phyloP scores from a whole-genome alignment of 2,329 filamentous ascomycete species.

The Huntiella bhutanensis region DNA sequence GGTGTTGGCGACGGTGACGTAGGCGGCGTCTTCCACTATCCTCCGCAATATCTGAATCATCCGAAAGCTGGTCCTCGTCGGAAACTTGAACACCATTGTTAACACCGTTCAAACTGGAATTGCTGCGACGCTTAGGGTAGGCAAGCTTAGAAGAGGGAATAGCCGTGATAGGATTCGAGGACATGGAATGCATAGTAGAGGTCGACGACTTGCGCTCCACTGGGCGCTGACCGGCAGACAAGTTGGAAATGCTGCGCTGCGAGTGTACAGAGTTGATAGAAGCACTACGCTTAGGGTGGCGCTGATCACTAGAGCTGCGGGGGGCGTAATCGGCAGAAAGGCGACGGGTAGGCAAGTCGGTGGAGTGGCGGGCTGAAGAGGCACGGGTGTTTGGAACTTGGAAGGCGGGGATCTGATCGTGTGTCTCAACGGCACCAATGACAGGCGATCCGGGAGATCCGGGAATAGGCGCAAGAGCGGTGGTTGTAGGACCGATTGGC shows the following conservation, averaged over 20 bases:
- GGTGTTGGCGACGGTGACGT: neutral
- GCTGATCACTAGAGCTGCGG: conserved; percentile 4
- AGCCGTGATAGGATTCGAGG: neutral
- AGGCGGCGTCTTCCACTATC: conserved; percentile 2
- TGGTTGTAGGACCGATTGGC: neutral
- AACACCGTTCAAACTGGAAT: neutral
- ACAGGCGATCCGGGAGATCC: conserved; percentile 9
- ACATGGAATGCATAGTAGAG: conserved; percentile 6
- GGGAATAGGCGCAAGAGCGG: conserved; percentile 5
- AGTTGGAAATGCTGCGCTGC: conserved; percentile 3
- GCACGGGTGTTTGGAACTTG: neutral
- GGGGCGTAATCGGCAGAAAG: conserved; percentile 3
- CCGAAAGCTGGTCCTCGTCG: conserved; percentile 2
- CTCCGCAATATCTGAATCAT: conserved; percentile 5
- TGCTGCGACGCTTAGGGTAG: conserved; percentile 3
- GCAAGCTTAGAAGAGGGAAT: conserved; percentile 4
- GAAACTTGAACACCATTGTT: neutral
- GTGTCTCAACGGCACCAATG: neutral
- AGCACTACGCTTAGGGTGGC: neutral
- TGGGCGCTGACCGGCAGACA: neutral
- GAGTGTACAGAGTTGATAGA: conserved; percentile 4
- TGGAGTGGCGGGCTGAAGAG: neutral
- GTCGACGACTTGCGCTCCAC: conserved; percentile 4
- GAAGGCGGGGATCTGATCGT: neutral
- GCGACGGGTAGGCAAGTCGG: neutral